Conservation (phyloP, 73 alveolate species). For the Blepharisma stoltei region DNA sequence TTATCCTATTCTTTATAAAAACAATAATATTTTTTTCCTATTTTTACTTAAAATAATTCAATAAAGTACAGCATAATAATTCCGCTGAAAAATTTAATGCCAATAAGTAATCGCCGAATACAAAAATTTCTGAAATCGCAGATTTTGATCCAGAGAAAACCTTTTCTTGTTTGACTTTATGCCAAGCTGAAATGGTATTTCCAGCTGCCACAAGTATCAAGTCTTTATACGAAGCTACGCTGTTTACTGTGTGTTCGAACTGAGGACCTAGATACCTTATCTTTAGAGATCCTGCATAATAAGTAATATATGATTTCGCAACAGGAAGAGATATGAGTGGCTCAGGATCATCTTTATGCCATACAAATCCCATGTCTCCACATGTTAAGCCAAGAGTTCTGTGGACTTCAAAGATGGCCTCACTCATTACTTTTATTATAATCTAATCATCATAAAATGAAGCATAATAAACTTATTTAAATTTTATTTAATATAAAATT, state of each 20-base stretch:
- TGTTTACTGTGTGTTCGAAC: constrained; percentile 2
- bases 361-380: constrained; percentile 1
- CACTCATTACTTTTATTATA: not conserved
- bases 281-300: not conserved
- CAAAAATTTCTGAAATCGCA: not conserved
- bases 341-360: constrained; percentile 8
- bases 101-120: not conserved
- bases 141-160: constrained; percentile 20
- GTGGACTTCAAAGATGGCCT: not conserved
- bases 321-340: not conserved
- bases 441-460: too few relatives aligned
- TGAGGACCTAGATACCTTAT: constrained; percentile 12
- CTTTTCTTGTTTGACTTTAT: constrained; percentile 18
- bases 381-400: constrained; percentile 13
- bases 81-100: constrained; percentile 10
- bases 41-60: too few relatives aligned
- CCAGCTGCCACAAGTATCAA: constrained; percentile 26
- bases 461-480: too few relatives aligned
- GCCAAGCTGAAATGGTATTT: not conserved
- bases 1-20: too few relatives aligned
- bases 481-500: too few relatives aligned
- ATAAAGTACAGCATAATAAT: too few relatives aligned
- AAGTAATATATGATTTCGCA: not conserved
- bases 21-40: too few relatives aligned
- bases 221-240: constrained; percentile 20